Evolutionary conservation across 2,329 filamentous ascomycete genomes (phyloP).

Genomic region (Ascochyta clinopodiicola): DNA sequence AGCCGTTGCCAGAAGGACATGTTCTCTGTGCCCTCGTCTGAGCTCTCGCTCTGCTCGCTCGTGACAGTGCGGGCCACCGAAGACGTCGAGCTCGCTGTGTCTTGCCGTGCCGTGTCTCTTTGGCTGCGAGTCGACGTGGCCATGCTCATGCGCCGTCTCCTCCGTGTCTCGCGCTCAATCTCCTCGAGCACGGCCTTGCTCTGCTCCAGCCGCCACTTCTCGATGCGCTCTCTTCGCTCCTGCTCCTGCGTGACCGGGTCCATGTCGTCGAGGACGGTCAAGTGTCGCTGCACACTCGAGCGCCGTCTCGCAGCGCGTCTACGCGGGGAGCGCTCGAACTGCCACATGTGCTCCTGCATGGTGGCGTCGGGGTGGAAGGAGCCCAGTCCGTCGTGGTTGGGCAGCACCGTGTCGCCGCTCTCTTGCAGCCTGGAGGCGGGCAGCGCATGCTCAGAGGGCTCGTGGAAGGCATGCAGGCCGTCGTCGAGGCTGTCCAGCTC

Average conservation of each 20-base stretch:
- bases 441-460: slow-evolving; percentile 55
- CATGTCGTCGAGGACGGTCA: slow-evolving; percentile 62
- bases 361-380: slow-evolving; percentile 73
- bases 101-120: slow-evolving; percentile 27
- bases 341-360: slow-evolving; percentile 85
- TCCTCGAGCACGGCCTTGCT: slow-evolving; percentile 84
- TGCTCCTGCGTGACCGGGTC: slow-evolving; percentile 64
- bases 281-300: slow-evolving; percentile 64
- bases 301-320: slow-evolving; percentile 56
- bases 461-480: slow-evolving; percentile 85
- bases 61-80: slow-evolving; percentile 29
- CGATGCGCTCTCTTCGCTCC: slow-evolving; percentile 83
- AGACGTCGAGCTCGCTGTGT: slow-evolving; percentile 15
- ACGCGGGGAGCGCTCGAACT: slow-evolving; percentile 86
- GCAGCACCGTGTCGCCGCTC: slow-evolving; percentile 75
- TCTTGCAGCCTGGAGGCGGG: slow-evolving; percentile 58
- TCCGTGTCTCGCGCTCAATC: slow-evolving; percentile 82
- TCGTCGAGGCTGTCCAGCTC: slow-evolving; percentile 94
- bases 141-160: slow-evolving; percentile 69
- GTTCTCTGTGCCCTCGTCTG: slow-evolving; percentile 55
- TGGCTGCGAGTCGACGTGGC: slow-evolving; percentile 54
- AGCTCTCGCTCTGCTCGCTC: slow-evolving; percentile 42
- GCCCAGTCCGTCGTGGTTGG: slow-evolving; percentile 88
- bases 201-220: slow-evolving; percentile 91
- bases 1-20: slow-evolving; percentile 81